Percentiles rank a stretch among this genome's conserved stretches.
Evolutionary conservation across 2,329 filamentous ascomycete species (phyloP).

Genomic region (Cladophialophora immunda): DNA sequence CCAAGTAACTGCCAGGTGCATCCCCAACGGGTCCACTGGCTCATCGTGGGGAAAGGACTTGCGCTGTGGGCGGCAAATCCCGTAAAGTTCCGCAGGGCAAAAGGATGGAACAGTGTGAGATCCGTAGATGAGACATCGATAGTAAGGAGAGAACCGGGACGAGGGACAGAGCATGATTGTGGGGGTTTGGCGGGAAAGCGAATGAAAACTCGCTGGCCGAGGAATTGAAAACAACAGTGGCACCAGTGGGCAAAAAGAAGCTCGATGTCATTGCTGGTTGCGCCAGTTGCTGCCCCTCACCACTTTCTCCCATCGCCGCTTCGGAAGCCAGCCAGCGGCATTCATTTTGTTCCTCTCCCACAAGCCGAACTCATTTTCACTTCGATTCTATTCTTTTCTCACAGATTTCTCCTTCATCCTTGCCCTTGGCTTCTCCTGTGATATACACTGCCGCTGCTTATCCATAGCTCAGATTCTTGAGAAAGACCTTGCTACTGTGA

Average conservation of each 20-base stretch:
- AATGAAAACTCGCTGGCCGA: conserved; percentile 6
- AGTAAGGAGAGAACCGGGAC: conserved; percentile 3
- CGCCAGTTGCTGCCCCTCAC: conserved; percentile 1
- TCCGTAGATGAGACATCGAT: not conserved
- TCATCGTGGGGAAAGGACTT: conserved; percentile 4
- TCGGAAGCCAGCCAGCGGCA: conserved; percentile 3
- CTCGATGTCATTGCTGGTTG: conserved; percentile 7
- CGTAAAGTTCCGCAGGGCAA: conserved; percentile 5
- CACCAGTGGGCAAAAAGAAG: not conserved
- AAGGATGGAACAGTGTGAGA: not conserved
- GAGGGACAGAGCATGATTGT: not conserved
- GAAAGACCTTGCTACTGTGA: not conserved
- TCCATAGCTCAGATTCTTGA: conserved; percentile 5
- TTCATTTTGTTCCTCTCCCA: conserved; percentile 9
- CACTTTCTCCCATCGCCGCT: conserved; percentile 10
- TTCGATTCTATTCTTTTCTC: conserved; percentile 19
- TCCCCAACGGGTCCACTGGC: conserved; percentile 4
- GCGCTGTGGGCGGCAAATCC: not conserved
- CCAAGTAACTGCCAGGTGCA: too few relatives aligned
- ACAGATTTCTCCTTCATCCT: not conserved
- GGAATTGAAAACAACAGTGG: not conserved
- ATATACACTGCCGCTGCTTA: conserved; percentile 1
- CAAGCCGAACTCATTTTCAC: conserved; percentile 11
- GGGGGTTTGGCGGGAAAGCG: conserved; percentile 1
- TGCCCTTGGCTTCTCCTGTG: not conserved